Conservation (phyloP, 352 stramenopile genomes). For the Globisporangium spiculum region DNA sequence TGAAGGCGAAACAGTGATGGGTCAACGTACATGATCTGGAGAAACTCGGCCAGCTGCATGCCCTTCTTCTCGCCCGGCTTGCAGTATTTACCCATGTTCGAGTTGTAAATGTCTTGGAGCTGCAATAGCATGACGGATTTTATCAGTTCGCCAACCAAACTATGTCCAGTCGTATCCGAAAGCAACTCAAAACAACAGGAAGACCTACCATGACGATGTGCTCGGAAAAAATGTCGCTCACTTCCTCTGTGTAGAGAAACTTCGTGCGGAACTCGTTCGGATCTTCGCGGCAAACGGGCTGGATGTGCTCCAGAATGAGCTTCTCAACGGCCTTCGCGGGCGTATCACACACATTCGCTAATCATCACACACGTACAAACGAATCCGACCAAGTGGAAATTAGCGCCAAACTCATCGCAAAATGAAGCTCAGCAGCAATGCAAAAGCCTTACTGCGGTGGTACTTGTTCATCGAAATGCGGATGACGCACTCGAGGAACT, state of each 20-base stretch:
- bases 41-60: slow-evolving; percentile 72
- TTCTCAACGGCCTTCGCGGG: slow-evolving; percentile 71
- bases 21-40: slow-evolving; percentile 40
- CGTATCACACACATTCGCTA: slow-evolving; percentile 64
- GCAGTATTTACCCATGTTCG: slow-evolving; percentile 72
- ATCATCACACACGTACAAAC: background rate
- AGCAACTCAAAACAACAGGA: background rate
- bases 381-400: background rate
- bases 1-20: background rate
- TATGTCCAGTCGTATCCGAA: background rate
- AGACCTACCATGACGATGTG: slow-evolving; percentile 59
- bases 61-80: slow-evolving; percentile 74
- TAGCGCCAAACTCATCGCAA: slow-evolving; percentile 1
- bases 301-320: slow-evolving; percentile 55
- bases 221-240: slow-evolving; percentile 71
- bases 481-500: slow-evolving; percentile 75
- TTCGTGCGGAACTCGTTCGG: slow-evolving; percentile 67
- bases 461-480: slow-evolving; percentile 84
- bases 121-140: slow-evolving; percentile 14
- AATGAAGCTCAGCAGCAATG: background rate
- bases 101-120: slow-evolving; percentile 73
- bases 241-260: slow-evolving; percentile 75
- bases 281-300: slow-evolving; percentile 46
- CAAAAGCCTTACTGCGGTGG: slow-evolving; percentile 36
- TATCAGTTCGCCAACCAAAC: background rate